Evolutionary conservation across 179 eudicot genomes (phyloP).

Genomic region (Drosera spatulata): DNA sequence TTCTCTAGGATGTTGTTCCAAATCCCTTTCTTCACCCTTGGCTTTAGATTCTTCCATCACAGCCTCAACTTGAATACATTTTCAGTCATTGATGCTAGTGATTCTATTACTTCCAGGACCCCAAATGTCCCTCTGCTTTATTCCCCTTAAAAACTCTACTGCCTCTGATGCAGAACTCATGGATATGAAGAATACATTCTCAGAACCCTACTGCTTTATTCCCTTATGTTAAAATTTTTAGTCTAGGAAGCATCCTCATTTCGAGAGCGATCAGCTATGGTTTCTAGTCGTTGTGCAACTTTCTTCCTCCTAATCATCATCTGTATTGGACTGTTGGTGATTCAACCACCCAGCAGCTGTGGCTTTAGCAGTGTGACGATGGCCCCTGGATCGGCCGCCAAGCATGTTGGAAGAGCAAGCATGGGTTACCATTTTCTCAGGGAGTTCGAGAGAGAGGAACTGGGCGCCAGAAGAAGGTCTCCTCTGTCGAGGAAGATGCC

Average conservation of each 20-base stretch:
- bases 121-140: slow-evolving; percentile 38
- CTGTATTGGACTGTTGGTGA: too few relatives aligned
- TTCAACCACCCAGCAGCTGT: too few relatives aligned
- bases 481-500: slow-evolving; percentile 25
- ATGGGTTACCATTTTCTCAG: slow-evolving; percentile 15
- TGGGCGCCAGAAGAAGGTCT: slow-evolving; percentile 9
- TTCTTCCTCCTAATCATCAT: too few relatives aligned
- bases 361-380: too few relatives aligned
- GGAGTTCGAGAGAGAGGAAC: slow-evolving; percentile 11
- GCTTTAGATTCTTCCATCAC: slow-evolving; percentile 1
- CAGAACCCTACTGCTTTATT: too few relatives aligned
- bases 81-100: neutral
- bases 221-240: too few relatives aligned
- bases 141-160: slow-evolving; percentile 35
- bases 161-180: neutral
- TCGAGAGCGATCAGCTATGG: too few relatives aligned
- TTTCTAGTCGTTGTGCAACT: too few relatives aligned
- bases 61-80: slow-evolving; percentile 37
- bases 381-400: slow-evolving; percentile 7
- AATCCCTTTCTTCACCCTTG: slow-evolving; percentile 18
- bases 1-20: slow-evolving; percentile 33
- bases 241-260: too few relatives aligned
- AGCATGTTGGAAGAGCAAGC: neutral
- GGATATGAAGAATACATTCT: too few relatives aligned
- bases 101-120: slow-evolving; percentile 25